Base-by-base conservation (phyloP, 257 asterid species). In the Nicotiana noctiflora region DNA sequence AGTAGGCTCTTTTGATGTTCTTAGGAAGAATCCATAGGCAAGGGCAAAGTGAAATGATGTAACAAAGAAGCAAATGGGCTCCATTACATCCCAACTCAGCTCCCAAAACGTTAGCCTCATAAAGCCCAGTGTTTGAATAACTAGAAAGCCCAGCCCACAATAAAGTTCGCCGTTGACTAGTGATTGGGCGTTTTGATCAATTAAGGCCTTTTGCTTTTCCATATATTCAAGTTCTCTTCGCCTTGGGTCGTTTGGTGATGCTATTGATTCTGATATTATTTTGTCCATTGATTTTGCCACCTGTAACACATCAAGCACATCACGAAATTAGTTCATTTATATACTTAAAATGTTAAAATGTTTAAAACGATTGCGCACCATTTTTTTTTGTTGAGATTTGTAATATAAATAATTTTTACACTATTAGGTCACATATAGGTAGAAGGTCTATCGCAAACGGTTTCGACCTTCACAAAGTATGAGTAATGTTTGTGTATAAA, bases 91-190 rank as follows among this genome's bases (percentile, higher is more conserved):
- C 98, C 99, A 93, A 44, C 85, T 92, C 51, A 95, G 82, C 75
- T 95, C 99, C 98, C 98, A 95, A 59, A 93, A 92, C 0, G 98
- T 95, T 2, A 95, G 85, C 89, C 98, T 92, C 97, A 95, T 91
- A 32, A 93, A 92, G 87, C 97, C 97, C 92, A 93, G 8, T 59
- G 96, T 93, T 87, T 95, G 99, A 4, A 85, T 64, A 14, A 82
- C 77, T 46, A 91, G 32, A 80, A 89, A 88, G 89, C 97, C 97
- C 86, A 93, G 89, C 85, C 99, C 99, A 62, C 84, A 82, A 70
- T 92, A 93, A 3, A 95, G 86, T 65, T 92, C 97, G 0, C 87
- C 76, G 15, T 83, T 90, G 1, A 95, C 99, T 1, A 79, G 80
- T n/a, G 91, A 86, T 56, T 81, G 83, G 86, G 98, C 97, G 10